Conservation (phyloP, 345 rosid species). For the Sisymbrium altissimum region DNA sequence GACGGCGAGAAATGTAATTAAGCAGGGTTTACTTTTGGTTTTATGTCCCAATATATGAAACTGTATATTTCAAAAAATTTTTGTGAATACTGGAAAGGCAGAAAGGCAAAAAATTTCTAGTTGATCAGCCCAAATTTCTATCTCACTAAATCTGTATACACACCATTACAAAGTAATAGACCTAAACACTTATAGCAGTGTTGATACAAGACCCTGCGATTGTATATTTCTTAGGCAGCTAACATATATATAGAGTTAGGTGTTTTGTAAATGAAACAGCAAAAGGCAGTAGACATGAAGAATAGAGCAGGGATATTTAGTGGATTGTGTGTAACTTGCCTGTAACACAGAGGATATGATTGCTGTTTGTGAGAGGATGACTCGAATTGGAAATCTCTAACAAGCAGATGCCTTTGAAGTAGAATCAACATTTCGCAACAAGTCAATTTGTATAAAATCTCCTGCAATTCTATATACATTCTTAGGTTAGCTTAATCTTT, state of each 20-base stretch:
- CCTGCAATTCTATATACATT: neutral
- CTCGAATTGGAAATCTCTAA: constrained; percentile 37
- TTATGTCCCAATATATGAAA: neutral
- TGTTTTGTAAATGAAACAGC: neutral
- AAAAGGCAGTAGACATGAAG: neutral
- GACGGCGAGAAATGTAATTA: neutral
- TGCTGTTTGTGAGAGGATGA: constrained; percentile 57
- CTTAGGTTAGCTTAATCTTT: neutral
- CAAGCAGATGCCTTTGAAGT: constrained; percentile 47
- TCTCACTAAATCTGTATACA: too few species aligned
- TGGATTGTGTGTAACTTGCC: neutral
- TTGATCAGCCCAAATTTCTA: too few species aligned
- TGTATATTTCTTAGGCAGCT: neutral
- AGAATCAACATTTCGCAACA: neutral
- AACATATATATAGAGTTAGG: neutral
- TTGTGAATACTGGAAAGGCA: neutral
- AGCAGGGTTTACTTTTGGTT: neutral
- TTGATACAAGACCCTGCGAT: neutral
- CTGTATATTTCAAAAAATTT: neutral
- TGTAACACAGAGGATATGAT: neutral
- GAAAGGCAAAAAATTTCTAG: neutral
- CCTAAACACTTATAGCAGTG: neutral
- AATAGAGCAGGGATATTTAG: neutral
- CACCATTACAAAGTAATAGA: neutral
- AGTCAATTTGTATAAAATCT: neutral